Conservation (phyloP, 1,139 yeast genomes). For the Geotrichum phurueaensis region DNA sequence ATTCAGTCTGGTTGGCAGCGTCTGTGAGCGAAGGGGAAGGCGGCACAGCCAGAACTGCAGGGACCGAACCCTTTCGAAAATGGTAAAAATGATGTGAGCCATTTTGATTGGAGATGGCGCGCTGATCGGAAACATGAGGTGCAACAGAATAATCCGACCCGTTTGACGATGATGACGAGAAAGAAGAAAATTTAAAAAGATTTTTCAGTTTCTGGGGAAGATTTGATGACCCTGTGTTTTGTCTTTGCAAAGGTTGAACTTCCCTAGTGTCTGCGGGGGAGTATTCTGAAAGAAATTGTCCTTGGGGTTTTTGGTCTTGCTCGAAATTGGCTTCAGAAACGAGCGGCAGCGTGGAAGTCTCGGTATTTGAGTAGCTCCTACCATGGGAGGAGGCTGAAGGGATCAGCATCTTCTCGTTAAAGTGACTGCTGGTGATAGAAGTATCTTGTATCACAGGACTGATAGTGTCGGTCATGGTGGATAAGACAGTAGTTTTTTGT, state of each 20-base stretch:
- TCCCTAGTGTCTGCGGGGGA: background rate
- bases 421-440: background rate
- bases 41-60: background rate
- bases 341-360: background rate
- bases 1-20: background rate
- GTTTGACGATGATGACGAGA: background rate
- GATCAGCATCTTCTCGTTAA: background rate
- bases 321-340: background rate
- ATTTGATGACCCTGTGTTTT: slow-evolving; percentile 8
- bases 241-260: background rate
- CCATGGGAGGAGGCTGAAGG: background rate
- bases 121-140: background rate
- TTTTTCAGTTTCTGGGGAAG: slow-evolving; percentile 31
- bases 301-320: background rate
- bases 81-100: background rate
- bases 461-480: background rate
- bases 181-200: slow-evolving; percentile 27
- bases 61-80: background rate
- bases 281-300: background rate
- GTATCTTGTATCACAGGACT: background rate
- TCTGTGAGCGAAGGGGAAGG: background rate
- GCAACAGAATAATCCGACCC: background rate
- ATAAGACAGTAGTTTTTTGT: too few relatives aligned
- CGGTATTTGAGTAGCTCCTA: background rate
- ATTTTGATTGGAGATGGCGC: background rate